Evolutionary conservation across 2,329 filamentous ascomycete genomes (phyloP).

Genomic region (Fusarium temperatum): DNA sequence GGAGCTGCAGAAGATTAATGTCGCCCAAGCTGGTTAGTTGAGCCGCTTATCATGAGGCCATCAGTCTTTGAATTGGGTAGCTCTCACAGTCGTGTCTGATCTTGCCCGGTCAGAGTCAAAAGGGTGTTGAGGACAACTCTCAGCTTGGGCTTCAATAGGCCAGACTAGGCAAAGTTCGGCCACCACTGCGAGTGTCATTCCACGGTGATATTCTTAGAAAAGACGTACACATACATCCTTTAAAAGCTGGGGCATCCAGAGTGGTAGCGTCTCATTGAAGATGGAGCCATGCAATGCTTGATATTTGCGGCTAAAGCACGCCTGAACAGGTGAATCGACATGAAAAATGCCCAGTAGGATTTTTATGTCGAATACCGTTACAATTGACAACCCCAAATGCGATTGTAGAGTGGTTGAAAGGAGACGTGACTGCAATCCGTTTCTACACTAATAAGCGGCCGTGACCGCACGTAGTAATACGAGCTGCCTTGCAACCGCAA

Average conservation of each 20-base stretch:
- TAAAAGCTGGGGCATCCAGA: background rate
- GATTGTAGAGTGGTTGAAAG: background rate
- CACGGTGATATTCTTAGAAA: conserved; percentile 24
- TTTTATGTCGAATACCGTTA: background rate
- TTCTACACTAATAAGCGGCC: background rate
- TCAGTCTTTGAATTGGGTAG: conserved; percentile 7
- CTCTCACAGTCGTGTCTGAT: background rate
- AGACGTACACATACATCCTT: background rate
- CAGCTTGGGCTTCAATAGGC: conserved; percentile 22
- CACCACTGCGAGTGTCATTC: conserved; percentile 22
- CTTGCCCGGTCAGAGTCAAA: background rate
- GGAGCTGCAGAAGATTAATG: conserved; percentile 23
- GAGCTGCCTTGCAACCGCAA: background rate
- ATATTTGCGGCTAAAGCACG: background rate
- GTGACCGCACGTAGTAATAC: background rate
- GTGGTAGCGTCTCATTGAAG: background rate
- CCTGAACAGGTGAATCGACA: background rate
- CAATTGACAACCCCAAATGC: background rate
- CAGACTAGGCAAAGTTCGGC: conserved; percentile 24
- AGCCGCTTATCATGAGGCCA: background rate
- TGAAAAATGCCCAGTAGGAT: background rate
- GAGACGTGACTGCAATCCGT: background rate
- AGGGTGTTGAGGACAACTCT: background rate
- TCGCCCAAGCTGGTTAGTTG: conserved; percentile 22
- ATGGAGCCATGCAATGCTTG: background rate